phyloP scores from a whole-genome alignment of 1,284 basidiomycete genomes.

The Ustilago loliicola region DNA sequence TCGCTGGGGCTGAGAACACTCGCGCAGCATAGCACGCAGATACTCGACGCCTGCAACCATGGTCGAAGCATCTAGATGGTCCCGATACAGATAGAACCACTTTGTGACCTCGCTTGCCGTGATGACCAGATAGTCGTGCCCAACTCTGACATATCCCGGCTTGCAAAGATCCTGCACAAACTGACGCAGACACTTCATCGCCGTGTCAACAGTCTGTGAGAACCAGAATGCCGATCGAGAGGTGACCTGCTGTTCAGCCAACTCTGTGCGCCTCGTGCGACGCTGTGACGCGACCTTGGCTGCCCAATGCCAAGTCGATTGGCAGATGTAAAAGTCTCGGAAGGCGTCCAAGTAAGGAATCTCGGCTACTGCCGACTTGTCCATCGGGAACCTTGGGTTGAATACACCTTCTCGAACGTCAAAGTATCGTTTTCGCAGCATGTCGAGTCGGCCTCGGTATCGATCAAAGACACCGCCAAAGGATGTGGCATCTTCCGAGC shows the following conservation, averaged over 20 bases:
- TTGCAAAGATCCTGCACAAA: constrained; percentile 42
- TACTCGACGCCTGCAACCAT: constrained; percentile 26
- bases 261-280: background rate
- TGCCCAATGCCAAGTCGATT: constrained; percentile 53
- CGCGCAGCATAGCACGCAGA: constrained; percentile 32
- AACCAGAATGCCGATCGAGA: constrained; percentile 47
- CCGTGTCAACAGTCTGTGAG: constrained; percentile 36
- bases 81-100: constrained; percentile 49
- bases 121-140: constrained; percentile 53
- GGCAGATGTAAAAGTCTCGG: constrained; percentile 46
- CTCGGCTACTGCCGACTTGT: constrained; percentile 47
- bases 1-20: constrained; percentile 45
- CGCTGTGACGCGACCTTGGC: constrained; percentile 28
- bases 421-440: constrained; percentile 41
- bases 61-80: constrained; percentile 38
- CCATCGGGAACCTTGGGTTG: constrained; percentile 42
- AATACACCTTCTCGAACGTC: constrained; percentile 33
- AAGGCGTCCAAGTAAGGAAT: constrained; percentile 44
- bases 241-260: constrained; percentile 27
- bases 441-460: constrained; percentile 31
- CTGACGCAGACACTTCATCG: constrained; percentile 36
- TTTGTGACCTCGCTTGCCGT: constrained; percentile 45
- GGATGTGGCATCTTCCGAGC: constrained; percentile 32
- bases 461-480: constrained; percentile 44
- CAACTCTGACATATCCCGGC: constrained; percentile 45